Conservation (phyloP, 345 rosid genomes). For the Adansonia digitata region DNA sequence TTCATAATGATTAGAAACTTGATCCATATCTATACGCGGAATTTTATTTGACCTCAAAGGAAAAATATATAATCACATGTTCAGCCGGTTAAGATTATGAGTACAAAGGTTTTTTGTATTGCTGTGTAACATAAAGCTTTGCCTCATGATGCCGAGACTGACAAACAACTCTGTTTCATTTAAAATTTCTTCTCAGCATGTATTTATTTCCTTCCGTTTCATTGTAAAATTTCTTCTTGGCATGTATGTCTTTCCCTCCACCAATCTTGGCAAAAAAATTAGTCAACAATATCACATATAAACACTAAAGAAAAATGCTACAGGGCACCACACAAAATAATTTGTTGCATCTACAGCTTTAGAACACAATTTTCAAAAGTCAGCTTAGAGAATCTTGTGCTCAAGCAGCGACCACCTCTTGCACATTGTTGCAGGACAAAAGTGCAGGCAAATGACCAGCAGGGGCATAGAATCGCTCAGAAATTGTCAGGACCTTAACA, state of each 20-base stretch:
- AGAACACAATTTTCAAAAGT: background rate
- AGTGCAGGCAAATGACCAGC: background rate
- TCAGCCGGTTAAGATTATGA: slow-evolving; percentile 31
- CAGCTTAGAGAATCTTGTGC: background rate
- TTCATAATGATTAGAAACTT: slow-evolving; percentile 44
- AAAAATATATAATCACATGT: slow-evolving; percentile 61
- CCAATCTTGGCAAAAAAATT: background rate
- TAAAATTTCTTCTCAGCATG: background rate
- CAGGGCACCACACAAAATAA: background rate
- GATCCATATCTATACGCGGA: slow-evolving; percentile 51
- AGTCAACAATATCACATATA: background rate
- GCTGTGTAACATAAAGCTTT: background rate
- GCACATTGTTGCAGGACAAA: background rate
- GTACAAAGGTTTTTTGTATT: background rate
- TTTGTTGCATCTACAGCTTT: background rate
- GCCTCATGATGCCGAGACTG: background rate
- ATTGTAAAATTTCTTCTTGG: no score
- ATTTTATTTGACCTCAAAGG: slow-evolving; percentile 42
- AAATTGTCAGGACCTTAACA: background rate
- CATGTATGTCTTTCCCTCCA: background rate
- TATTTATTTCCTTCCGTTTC: no score
- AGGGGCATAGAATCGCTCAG: background rate
- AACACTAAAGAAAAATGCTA: background rate
- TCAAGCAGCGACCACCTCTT: background rate
- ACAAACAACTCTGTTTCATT: background rate